Base-by-base conservation (phyloP, 164 flowering plant genomes). In the Cinnamomum micranthum region DNA sequence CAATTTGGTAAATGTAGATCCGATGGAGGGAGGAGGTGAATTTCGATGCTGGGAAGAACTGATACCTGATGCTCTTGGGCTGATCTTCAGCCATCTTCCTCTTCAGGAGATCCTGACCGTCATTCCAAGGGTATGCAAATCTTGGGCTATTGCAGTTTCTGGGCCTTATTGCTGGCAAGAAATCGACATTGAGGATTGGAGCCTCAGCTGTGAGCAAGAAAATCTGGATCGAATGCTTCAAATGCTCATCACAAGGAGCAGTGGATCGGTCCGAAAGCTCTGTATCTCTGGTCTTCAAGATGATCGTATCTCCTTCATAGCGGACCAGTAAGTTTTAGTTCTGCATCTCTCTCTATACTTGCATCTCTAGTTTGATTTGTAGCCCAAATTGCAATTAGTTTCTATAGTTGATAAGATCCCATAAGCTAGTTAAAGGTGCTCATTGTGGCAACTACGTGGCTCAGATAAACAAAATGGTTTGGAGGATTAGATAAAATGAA, bases 141-240 rank as follows among this genome's bases (percentile, higher is more conserved):
- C 97, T 33, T 95, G 98, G 98, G 71, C 77, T 5, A 85, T 74
- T 64, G 92, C 85, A 1, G 94, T 90, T 35, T 47, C 58, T 4
- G 98, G 95, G 24, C 98, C 98, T 60, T 92, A 89, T 70, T 95
- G 98, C 76, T 95, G 98, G 98, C 95, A 90, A 81, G 94, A 95
- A 85, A 90, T 93, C 6, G 91, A 95, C 81, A 89, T 95, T 74
- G 91, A 88, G 74, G 92, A 88, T 58, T 93, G 97, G 97, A 87
- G 97, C 71, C 73, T 28, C 2, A 52, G 75, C 0, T 73, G 83
- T 71, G 69, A 71, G 6, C 87, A 86, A 4, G 82, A 87, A 35
- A 78, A 75, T 10, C 47, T 87, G 9, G 89, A 89, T 74, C 79
- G 80, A 23, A 89, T 92, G 93, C 82, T 92, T 69, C 77, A 77